A percentile compares a stretch with the other conserved stretches of the same genome.
Conservation (phyloP, 768 basidiomycete species). For the Trametes cubensis region DNA sequence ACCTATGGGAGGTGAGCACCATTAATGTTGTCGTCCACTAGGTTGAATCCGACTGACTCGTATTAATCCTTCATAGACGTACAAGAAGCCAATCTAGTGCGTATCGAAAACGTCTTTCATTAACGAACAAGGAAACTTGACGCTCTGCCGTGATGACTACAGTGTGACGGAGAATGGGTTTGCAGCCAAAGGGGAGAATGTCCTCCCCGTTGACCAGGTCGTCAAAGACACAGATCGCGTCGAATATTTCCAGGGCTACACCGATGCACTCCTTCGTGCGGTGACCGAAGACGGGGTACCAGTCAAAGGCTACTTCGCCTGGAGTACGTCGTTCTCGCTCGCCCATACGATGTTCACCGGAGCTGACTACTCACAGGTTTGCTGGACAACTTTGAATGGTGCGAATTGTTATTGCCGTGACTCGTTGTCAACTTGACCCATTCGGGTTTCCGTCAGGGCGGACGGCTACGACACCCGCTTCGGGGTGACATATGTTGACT, state of each 20-base stretch:
- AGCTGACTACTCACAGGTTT: slow-evolving; percentile 31
- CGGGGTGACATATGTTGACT: slow-evolving; percentile 48
- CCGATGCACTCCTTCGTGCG: slow-evolving; percentile 42
- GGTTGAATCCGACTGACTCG: not conserved
- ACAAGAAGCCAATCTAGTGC: slow-evolving; percentile 42
- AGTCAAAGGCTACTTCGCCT: slow-evolving; percentile 43
- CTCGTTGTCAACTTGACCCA: not conserved
- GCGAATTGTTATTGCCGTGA: not conserved
- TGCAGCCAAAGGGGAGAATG: slow-evolving; percentile 43
- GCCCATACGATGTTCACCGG: not conserved
- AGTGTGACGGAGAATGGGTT: slow-evolving; percentile 52
- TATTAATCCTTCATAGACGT: slow-evolving; percentile 30
- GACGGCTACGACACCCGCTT: slow-evolving; percentile 49
- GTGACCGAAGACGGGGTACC: slow-evolving; percentile 41
- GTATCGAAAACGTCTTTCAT: not conserved
- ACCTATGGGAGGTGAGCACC: slow-evolving; percentile 41
- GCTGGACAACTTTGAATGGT: slow-evolving; percentile 51
- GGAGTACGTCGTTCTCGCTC: slow-evolving; percentile 36
- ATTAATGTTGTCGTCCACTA: not conserved
- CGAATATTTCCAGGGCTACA: slow-evolving; percentile 43
- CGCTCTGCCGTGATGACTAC: not conserved
- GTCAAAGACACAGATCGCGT: slow-evolving; percentile 43
- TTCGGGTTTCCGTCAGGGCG: slow-evolving; percentile 26
- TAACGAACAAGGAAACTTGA: too few relatives aligned
- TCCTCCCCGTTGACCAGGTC: slow-evolving; percentile 37